Evolutionary conservation across 345 rosid genomes (phyloP), one percentile per base, ranked within the genome.

Genomic region (Fremontodendron californicum): DNA sequence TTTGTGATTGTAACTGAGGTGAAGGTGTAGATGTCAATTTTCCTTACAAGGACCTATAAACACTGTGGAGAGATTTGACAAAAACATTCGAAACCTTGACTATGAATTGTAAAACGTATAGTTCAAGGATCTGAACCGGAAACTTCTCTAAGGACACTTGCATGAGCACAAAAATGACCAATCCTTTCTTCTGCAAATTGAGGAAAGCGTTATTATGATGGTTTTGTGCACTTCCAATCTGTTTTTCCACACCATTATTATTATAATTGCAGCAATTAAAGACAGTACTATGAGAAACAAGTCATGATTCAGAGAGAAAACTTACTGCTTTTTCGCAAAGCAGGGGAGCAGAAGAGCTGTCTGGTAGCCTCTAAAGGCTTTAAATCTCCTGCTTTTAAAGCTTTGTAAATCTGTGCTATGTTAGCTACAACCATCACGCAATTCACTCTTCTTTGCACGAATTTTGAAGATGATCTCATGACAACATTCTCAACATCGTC

Each of bases 241-340:
- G 9, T 40, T 29, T 27, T 27, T 25, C 11, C 3, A 49, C 9
- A 43, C 11, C n/a, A 12, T 46, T 33, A 6, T 31, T 62, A 16
- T 39, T 65, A 16, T 64, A 25, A 39, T 19, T 62, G 13, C 54
- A 25, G 18, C 27, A 31, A 5, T 27, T 61, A 58, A 74, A 33
- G 63, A n/a, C 40, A 43, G 9, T 10, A 55, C 12, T 52, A 5
- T 19, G 37, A 16, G 35, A 45, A 75, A 71, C 23, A 27, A 42
- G 7, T 3, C 5, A 9, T 37, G n/a, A 49, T 27, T 46, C 23
- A 39, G 70, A 37, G 45, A 52, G 37, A 76, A 54, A 64, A 58
- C 91, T 86, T 81, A 90, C 93, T 80, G 88, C 85, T 81, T 67
- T 77, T 80, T 81, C 84, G 82, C 75, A 90, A 79, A 46, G 85